A percentile compares a stretch with the other conserved stretches of the same genome.
These are phyloP conservation scores for Noccaea caerulescens DNA, from an alignment of 345 rosid genomes.

Conservation along the genomic window DNA sequence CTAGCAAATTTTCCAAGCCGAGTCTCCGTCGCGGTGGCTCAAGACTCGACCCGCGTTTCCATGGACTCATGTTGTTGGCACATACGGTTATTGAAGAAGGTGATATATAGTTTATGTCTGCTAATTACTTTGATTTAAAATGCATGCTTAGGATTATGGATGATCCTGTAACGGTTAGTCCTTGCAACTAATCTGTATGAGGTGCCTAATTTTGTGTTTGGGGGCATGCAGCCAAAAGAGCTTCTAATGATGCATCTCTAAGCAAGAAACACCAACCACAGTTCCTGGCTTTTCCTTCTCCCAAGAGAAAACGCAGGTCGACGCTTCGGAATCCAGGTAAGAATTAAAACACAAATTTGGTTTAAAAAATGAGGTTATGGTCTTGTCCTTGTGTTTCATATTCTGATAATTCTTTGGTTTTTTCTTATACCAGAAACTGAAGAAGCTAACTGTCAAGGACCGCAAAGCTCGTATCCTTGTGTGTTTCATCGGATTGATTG, in stretches of 20 bases:
- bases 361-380: background rate
- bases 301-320: conserved; percentile 15
- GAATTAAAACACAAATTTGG: background rate
- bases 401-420: background rate
- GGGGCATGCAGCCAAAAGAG: too few relatives aligned
- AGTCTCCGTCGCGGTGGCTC: too few relatives aligned
- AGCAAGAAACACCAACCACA: background rate
- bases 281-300: conserved; percentile 31
- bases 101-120: too few relatives aligned
- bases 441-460: background rate
- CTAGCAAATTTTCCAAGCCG: background rate
- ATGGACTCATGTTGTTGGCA: too few relatives aligned
- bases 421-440: background rate
- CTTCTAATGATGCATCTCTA: background rate
- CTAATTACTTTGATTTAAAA: too few relatives aligned
- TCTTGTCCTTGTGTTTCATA: conserved; percentile 15
- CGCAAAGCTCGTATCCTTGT: conserved; percentile 4
- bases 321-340: conserved; percentile 8
- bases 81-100: too few relatives aligned
- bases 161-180: too few relatives aligned
- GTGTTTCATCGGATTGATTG: background rate
- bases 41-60: too few relatives aligned
- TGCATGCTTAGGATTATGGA: too few relatives aligned
- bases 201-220: too few relatives aligned
- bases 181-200: too few relatives aligned